Evolutionary conservation across 768 basidiomycete genomes (phyloP).

Genomic region (Coprinopsis sp.): DNA sequence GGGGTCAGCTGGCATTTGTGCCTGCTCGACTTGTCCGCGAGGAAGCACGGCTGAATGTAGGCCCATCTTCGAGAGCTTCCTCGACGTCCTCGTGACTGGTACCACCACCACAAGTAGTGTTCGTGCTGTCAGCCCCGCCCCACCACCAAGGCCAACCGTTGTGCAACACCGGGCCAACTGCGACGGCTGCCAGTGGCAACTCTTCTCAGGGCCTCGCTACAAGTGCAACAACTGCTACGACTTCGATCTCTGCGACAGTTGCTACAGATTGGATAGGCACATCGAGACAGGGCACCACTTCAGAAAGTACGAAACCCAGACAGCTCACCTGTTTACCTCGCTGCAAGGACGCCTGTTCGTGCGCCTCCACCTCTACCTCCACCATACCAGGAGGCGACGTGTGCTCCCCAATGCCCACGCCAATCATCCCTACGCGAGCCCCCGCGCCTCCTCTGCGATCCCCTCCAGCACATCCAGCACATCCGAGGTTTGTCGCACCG

Average conservation of each 20-base stretch:
- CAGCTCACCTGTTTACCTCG: conserved; percentile 3
- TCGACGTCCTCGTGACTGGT: conserved; percentile 10
- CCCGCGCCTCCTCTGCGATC: not conserved
- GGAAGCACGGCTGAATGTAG: conserved; percentile 11
- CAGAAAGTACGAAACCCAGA: conserved; percentile 3
- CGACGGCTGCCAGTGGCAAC: conserved; percentile 15
- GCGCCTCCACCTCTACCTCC: conserved; percentile 1
- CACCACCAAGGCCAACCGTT: not conserved
- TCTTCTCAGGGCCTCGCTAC: conserved; percentile 13
- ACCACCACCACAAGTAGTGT: conserved; percentile 1
- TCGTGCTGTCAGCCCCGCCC: conserved; percentile 2
- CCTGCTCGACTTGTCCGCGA: conserved; percentile 11
- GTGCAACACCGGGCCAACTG: conserved; percentile 14
- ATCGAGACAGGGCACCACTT: conserved; percentile 1
- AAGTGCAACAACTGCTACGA: conserved; percentile 16
- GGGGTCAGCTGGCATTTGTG: conserved; percentile 12
- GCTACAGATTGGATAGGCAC: conserved; percentile 10
- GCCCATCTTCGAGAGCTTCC: conserved; percentile 12
- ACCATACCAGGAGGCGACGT: conserved; percentile 2
- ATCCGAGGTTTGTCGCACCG: not conserved
- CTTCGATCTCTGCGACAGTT: conserved; percentile 15
- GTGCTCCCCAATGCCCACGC: not conserved
- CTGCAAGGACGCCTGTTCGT: not conserved
- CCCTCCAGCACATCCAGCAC: not conserved
- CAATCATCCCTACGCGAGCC: conserved; percentile 8